Evolutionary conservation across 192 early-diverging fungal genomes (phyloP).

Genomic region (Jimgerdemannia lactiflua): DNA sequence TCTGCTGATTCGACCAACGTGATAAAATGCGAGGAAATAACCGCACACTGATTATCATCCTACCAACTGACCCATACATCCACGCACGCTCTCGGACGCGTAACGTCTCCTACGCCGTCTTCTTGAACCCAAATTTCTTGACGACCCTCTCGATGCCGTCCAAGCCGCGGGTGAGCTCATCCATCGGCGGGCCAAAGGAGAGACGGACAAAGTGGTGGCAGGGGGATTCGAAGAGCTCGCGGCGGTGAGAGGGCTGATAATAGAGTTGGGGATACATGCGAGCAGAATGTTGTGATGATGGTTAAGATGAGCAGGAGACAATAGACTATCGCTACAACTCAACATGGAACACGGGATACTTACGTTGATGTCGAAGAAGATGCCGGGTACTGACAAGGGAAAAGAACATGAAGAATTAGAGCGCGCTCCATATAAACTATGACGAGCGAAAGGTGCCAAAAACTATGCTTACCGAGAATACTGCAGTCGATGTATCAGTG

Average conservation of each 20-base stretch:
- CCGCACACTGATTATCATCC: too few relatives aligned
- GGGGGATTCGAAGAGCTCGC: constrained; percentile 50
- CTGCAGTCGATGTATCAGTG: background rate
- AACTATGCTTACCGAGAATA: constrained; percentile 1
- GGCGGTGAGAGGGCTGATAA: constrained; percentile 39
- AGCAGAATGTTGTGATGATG: background rate
- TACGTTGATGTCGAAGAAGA: constrained; percentile 58
- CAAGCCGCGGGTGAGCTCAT: constrained; percentile 42
- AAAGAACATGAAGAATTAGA: background rate
- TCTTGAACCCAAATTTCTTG: background rate
- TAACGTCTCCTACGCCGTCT: background rate
- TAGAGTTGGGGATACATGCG: background rate
- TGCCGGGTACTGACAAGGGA: constrained; percentile 29
- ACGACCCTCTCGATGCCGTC: constrained; percentile 37
- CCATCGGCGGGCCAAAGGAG: constrained; percentile 51
- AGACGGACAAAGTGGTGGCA: constrained; percentile 56
- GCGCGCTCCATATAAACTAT: constrained; percentile 9
- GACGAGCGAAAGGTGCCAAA: background rate
- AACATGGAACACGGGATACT: constrained; percentile 3
- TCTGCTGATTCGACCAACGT: too few relatives aligned
- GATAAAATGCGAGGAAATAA: too few relatives aligned
- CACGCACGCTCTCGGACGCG: too few relatives aligned
- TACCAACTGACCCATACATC: too few relatives aligned
- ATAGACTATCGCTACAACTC: too few relatives aligned
- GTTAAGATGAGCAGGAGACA: too few relatives aligned